phyloP scores from a whole-genome alignment of 2,329 filamentous ascomycete genomes.

The Penicillium concentricum region DNA sequence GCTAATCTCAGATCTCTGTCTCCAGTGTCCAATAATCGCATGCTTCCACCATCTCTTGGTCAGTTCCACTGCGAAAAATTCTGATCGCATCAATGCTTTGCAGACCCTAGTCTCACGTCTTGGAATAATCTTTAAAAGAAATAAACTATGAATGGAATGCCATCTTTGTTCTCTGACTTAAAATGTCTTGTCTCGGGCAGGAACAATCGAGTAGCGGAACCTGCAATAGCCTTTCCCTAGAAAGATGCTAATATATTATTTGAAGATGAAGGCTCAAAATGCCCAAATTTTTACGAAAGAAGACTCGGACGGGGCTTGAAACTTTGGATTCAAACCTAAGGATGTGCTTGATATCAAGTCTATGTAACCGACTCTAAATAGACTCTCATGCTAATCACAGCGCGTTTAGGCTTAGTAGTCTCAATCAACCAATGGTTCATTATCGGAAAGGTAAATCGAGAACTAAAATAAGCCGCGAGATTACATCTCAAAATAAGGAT shows the following conservation, averaged over 20 bases:
- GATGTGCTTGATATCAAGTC: not conserved
- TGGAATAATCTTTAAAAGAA: not conserved
- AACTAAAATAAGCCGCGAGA: not conserved
- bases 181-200: not conserved
- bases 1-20: slow-evolving; percentile 3
- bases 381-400: not conserved
- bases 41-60: not conserved
- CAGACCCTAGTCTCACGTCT: not conserved
- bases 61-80: not conserved
- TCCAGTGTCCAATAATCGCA: not conserved
- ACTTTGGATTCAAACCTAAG: not conserved
- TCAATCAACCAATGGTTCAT: not conserved
- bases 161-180: not conserved
- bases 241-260: not conserved
- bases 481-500: not conserved
- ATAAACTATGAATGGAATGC: not conserved
- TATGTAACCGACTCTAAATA: not conserved
- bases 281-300: not conserved
- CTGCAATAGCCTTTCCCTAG: not conserved
- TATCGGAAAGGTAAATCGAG: not conserved
- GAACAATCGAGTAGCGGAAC: not conserved
- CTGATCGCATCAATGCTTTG: not conserved
- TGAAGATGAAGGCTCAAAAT: not conserved
- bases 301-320: not conserved
- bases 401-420: not conserved